A percentile compares a stretch with the other conserved stretches of the same genome.
Conservation (phyloP, 768 basidiomycete genomes). For the Termitomyces sp. region DNA sequence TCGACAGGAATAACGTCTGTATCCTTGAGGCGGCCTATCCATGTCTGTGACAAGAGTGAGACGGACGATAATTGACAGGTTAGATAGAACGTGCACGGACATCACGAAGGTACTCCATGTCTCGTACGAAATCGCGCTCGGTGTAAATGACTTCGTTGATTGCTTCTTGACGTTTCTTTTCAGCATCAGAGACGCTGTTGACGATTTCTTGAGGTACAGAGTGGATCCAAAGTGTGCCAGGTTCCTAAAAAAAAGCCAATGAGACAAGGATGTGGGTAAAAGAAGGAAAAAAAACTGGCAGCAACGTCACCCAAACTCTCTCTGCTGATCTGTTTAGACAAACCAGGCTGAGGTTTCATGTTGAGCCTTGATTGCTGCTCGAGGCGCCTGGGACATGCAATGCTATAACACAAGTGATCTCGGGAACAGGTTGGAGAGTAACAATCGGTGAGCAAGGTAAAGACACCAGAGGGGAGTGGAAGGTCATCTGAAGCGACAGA, state of each 20-base stretch:
- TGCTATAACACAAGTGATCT: slow-evolving; percentile 94
- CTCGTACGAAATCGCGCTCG: slow-evolving; percentile 95
- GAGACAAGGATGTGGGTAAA: neutral
- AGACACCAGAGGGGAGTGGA: slow-evolving; percentile 86
- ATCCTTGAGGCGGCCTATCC: slow-evolving; percentile 84
- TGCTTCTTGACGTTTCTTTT: slow-evolving; percentile 95
- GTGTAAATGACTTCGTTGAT: slow-evolving; percentile 97
- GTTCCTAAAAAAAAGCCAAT: slow-evolving; percentile 19
- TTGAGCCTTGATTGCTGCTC: slow-evolving; percentile 94
- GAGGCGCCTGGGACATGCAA: slow-evolving; percentile 88
- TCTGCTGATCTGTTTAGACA: slow-evolving; percentile 77
- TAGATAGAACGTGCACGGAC: slow-evolving; percentile 37
- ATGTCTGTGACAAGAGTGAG: slow-evolving; percentile 64
- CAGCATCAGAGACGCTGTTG: slow-evolving; percentile 85
- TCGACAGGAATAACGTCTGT: slow-evolving; percentile 68
- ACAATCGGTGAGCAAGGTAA: slow-evolving; percentile 94
- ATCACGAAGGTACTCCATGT: slow-evolving; percentile 96
- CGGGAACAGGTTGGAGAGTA: slow-evolving; percentile 96
- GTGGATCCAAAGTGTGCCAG: slow-evolving; percentile 90
- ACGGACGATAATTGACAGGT: neutral
- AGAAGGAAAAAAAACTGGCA: slow-evolving; percentile 34
- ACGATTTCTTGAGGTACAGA: slow-evolving; percentile 93
- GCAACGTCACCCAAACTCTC: slow-evolving; percentile 79
- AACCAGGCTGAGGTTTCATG: slow-evolving; percentile 88
- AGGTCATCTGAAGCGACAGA: slow-evolving; percentile 52